Evolutionary conservation across 2,329 filamentous ascomycete species (phyloP).

Genomic region (Coniochaeta ligniaria): DNA sequence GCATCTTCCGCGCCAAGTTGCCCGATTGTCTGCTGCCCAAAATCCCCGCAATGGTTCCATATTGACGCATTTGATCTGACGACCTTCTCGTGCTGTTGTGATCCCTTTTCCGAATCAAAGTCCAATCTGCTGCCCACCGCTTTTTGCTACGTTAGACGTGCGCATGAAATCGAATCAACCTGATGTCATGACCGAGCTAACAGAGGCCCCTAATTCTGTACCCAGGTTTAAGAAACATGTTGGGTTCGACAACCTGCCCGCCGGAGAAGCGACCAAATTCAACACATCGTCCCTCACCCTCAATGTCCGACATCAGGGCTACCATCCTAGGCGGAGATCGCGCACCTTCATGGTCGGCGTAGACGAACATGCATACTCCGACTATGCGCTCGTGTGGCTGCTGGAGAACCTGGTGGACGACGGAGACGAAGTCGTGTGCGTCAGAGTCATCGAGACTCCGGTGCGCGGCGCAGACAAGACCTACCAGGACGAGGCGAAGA

Average conservation of each 20-base stretch:
- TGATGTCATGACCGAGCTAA: slow-evolving; percentile 35
- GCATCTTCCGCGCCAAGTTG: neutral
- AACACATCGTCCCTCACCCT: slow-evolving; percentile 68
- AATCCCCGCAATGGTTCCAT: neutral
- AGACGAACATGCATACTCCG: slow-evolving; percentile 85
- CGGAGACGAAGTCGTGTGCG: slow-evolving; percentile 86
- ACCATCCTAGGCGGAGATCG: slow-evolving; percentile 71
- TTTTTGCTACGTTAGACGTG: neutral
- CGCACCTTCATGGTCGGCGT: slow-evolving; percentile 87
- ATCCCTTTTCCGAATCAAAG: neutral
- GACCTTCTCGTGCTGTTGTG: neutral
- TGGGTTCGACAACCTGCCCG: slow-evolving; percentile 52
- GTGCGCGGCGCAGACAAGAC: slow-evolving; percentile 60
- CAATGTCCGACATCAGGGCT: slow-evolving; percentile 80
- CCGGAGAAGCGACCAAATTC: slow-evolving; percentile 50
- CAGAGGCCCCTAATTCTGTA: slow-evolving; percentile 21
- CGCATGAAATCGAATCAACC: neutral
- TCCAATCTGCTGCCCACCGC: neutral
- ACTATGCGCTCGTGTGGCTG: slow-evolving; percentile 88
- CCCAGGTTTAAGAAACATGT: slow-evolving; percentile 53
- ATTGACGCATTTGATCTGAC: neutral
- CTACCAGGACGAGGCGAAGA: slow-evolving; percentile 70
- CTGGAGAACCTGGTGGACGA: slow-evolving; percentile 89
- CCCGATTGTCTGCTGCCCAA: neutral
- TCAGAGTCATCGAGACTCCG: slow-evolving; percentile 81